Conservation (phyloP, 495 filamentous ascomycete genomes). For the Platismatia glauca region DNA sequence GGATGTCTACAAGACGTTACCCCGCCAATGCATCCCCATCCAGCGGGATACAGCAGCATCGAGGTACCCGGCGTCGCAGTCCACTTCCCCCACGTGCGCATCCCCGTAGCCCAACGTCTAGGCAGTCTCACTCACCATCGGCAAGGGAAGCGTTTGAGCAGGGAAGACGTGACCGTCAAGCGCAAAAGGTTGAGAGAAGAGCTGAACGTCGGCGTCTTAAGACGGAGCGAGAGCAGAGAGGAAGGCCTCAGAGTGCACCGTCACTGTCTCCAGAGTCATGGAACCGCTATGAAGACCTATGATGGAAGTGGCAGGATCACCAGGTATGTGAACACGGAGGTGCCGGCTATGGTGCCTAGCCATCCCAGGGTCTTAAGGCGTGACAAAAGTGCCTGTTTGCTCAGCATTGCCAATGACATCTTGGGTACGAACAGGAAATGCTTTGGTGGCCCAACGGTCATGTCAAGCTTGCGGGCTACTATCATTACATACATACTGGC, state of each 20-base stretch:
- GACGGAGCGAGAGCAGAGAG: conserved; percentile 11
- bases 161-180: conserved; percentile 8
- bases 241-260: not conserved
- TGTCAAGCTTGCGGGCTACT: not conserved
- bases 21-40: not conserved
- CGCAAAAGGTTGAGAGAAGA: conserved; percentile 10
- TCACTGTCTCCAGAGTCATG: not conserved
- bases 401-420: not conserved
- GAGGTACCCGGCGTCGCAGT: not conserved
- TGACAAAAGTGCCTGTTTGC: not conserved
- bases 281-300: not conserved
- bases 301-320: not conserved
- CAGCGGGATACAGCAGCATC: conserved; percentile 1
- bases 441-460: not conserved
- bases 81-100: not conserved
- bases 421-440: too few relatives aligned
- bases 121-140: conserved; percentile 9
- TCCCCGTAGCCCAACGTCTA: conserved; percentile 1
- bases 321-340: not conserved
- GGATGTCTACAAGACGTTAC: not conserved
- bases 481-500: not conserved
- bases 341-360: not conserved
- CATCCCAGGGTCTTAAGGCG: not conserved
- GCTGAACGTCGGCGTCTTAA: conserved; percentile 12
- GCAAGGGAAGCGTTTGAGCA: not conserved